These are phyloP conservation scores for Xeromyces bisporus DNA, from an alignment of 495 filamentous ascomycete genomes.

Conservation along the genomic window DNA sequence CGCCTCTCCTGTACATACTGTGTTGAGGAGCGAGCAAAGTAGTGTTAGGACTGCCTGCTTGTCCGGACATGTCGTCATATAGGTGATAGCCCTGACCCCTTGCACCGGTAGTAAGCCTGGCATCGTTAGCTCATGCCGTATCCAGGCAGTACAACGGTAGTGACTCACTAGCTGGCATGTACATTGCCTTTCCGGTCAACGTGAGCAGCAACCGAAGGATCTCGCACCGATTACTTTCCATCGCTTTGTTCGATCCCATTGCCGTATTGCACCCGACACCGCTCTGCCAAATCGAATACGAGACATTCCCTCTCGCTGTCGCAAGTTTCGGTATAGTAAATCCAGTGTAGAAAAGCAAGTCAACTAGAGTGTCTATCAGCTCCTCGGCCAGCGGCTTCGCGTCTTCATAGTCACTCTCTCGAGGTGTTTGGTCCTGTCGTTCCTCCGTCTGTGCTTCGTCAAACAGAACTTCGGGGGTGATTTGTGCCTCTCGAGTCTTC, in stretches of 20 bases:
- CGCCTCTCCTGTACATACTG: slow-evolving; percentile 43
- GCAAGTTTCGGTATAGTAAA: slow-evolving; percentile 60
- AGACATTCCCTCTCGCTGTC: slow-evolving; percentile 62
- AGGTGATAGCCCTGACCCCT: slow-evolving; percentile 74
- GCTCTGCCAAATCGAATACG: slow-evolving; percentile 93
- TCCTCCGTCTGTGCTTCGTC: slow-evolving; percentile 50
- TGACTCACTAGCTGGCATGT: slow-evolving; percentile 57
- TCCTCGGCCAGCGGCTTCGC: slow-evolving; percentile 84
- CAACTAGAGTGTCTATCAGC: slow-evolving; percentile 76
- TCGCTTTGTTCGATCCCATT: slow-evolving; percentile 73
- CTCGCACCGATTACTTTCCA: slow-evolving; percentile 83
- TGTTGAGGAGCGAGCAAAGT: slow-evolving; percentile 87
- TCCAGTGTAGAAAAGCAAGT: slow-evolving; percentile 79
- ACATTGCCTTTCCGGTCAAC: slow-evolving; percentile 80
- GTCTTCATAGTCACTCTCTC: slow-evolving; percentile 53
- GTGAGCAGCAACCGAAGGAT: slow-evolving; percentile 76
- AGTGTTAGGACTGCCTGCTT: slow-evolving; percentile 82
- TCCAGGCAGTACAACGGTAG: no score
- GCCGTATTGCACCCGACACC: slow-evolving; percentile 89
- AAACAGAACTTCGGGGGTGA: slow-evolving; percentile 62
- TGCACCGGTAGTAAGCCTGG: slow-evolving; percentile 56
- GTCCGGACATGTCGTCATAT: slow-evolving; percentile 72
- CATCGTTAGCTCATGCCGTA: neutral
- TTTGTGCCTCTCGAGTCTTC: slow-evolving; percentile 32
- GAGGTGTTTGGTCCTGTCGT: slow-evolving; percentile 22